Evolutionary conservation across 352 stramenopile genomes (phyloP).

Genomic region (Phytophthora europaea): DNA sequence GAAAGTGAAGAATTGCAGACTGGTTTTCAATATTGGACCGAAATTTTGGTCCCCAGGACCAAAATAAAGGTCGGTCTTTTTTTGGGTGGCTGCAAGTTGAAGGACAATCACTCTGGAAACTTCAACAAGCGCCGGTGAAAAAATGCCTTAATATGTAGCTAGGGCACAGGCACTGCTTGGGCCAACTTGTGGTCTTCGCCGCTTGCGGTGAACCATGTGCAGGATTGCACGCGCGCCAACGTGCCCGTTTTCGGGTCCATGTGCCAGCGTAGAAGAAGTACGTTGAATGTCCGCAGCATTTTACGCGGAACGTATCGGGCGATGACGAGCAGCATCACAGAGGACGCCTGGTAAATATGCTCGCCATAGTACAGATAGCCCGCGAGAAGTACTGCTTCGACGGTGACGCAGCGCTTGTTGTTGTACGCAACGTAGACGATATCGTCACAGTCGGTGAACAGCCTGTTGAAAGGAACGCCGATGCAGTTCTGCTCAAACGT

Average conservation of each 20-base stretch:
- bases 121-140: background rate
- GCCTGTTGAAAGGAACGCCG: slow-evolving; percentile 12
- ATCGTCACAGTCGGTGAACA: slow-evolving; percentile 31
- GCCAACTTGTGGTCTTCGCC: slow-evolving; percentile 15
- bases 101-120: background rate
- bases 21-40: background rate
- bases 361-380: slow-evolving; percentile 36
- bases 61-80: background rate
- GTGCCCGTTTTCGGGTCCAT: slow-evolving; percentile 18
- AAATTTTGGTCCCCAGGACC: background rate
- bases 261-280: slow-evolving; percentile 32
- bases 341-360: slow-evolving; percentile 32
- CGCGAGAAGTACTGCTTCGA: slow-evolving; percentile 21
- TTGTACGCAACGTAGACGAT: slow-evolving; percentile 20
- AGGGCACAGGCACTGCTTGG: slow-evolving; percentile 6
- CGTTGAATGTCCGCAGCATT: slow-evolving; percentile 34
- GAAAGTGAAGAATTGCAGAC: background rate
- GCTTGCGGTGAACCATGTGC: slow-evolving; percentile 28
- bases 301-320: slow-evolving; percentile 21
- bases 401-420: slow-evolving; percentile 10
- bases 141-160: background rate
- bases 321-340: slow-evolving; percentile 25
- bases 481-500: slow-evolving; percentile 24
- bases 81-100: background rate
- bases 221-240: slow-evolving; percentile 10